Evolutionary conservation across 495 filamentous ascomycete genomes (phyloP).

Genomic region (Aspergillus funiculosus): DNA sequence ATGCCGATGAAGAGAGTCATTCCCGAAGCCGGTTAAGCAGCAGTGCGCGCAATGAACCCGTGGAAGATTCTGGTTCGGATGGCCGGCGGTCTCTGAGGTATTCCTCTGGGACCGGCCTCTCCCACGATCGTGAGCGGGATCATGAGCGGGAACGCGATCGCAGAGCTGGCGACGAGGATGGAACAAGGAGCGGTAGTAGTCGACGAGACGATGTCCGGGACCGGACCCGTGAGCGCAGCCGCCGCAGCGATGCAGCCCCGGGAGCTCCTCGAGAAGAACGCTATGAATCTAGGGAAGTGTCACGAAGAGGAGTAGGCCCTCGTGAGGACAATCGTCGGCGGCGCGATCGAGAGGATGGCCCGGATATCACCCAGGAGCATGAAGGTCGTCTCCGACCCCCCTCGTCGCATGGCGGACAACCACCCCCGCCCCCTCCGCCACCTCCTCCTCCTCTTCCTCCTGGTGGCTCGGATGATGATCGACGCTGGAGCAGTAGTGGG

Average conservation of each 20-base stretch:
- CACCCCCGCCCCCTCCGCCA: constrained; percentile 31
- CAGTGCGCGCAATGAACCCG: constrained; percentile 26
- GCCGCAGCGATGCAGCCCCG: constrained; percentile 31
- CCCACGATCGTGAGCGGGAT: constrained; percentile 23
- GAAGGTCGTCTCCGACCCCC: constrained; percentile 40
- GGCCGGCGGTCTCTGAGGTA: constrained; percentile 24
- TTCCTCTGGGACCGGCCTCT: constrained; percentile 16
- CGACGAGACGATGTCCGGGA: constrained; percentile 37
- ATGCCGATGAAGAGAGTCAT: constrained; percentile 19
- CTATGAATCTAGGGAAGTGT: constrained; percentile 32
- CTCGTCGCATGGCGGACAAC: constrained; percentile 33
- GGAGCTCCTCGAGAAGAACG: constrained; percentile 32
- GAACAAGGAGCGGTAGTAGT: constrained; percentile 20
- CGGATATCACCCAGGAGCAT: constrained; percentile 24
- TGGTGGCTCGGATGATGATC: constrained; percentile 28
- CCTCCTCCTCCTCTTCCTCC: constrained; percentile 25
- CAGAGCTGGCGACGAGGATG: constrained; percentile 28
- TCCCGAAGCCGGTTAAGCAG: constrained; percentile 16
- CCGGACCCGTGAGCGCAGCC: constrained; percentile 34
- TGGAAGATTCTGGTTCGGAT: constrained; percentile 32
- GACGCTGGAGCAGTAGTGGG: constrained; percentile 36
- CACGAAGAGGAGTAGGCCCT: constrained; percentile 31
- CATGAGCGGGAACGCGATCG: constrained; percentile 31
- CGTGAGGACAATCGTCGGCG: constrained; percentile 37
- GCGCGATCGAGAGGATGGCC: constrained; percentile 37